Base-by-base conservation (phyloP, 1,284 basidiomycete species). In the Cryptococcus hybrid region DNA sequence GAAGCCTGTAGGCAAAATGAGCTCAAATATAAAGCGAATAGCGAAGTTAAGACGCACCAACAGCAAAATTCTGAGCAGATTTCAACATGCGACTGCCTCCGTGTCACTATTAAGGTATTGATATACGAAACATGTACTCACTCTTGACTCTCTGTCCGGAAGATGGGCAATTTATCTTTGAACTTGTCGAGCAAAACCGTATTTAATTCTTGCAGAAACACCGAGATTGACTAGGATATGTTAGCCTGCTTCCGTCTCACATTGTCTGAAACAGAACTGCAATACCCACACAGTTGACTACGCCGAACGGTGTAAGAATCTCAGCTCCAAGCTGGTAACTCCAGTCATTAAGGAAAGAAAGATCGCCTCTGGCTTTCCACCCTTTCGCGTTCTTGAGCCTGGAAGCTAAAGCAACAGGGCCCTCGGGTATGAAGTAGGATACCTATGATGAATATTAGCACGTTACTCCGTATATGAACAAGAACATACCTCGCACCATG, bases 231-330 rank as follows among this genome's bases (percentile, higher is more conserved):
- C 74, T 75, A 35, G 1, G 5, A 24, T 24, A 24, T 24, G 11
- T 42, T 24, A 24, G 24, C 24, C 24, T 24, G 24, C 24, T 24
- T 24, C 24, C 24, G 24, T 24, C 24, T 24, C 24, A 24, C 24
- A 24, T 24, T 24, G 24, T 24, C 24, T 24, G 24, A 24, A 24
- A 24, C 24, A 24, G 24, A 24, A 24, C 24, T 24, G 24, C 24
- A 24, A 24, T 24, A 24, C 76, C 60, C 51, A 76, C 73, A 78
- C 8, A 78, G 71, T 69, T 82, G 79, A 52, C 74, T 70, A 13
- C 80, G 64, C 82, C 82, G 52, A 81, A 80, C 0, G 82, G 81
- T 3, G 79, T 80, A 30, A 83, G 70, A 12, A 82, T 63, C 62
- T 82, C 81, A 1, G 75, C 71, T n/a, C 82, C 81, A 6, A 83